Evolutionary conservation across 192 early-diverging fungal species (phyloP).

Genomic region (Coemansia sp.): DNA sequence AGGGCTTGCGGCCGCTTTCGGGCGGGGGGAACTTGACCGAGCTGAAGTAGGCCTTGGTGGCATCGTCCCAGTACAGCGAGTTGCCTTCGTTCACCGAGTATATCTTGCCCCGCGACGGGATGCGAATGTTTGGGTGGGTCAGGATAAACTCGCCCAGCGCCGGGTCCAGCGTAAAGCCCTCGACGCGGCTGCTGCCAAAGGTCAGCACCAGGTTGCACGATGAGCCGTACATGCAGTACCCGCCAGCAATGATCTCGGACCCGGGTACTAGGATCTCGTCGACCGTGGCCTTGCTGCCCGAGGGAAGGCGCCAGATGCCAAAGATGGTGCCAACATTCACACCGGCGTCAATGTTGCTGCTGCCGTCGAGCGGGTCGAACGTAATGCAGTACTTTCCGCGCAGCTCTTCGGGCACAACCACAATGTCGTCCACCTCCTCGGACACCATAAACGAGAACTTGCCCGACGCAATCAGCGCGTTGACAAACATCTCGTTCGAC

Average conservation of each 20-base stretch:
- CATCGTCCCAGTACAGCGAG: conserved; percentile 83
- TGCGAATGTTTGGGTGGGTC: conserved; percentile 85
- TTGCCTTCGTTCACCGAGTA: conserved; percentile 99
- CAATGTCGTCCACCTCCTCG: conserved; percentile 94
- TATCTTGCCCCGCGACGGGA: conserved; percentile 85
- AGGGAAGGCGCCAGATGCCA: conserved; percentile 86
- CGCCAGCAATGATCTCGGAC: conserved; percentile 85
- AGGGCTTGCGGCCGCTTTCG: conserved; percentile 73
- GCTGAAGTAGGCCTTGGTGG: conserved; percentile 86
- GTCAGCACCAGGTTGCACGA: conserved; percentile 79
- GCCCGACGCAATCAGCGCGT: conserved; percentile 83
- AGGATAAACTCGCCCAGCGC: conserved; percentile 97
- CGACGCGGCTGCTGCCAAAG: conserved; percentile 73
- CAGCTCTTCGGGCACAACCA: conserved; percentile 75
- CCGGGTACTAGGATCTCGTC: conserved; percentile 88
- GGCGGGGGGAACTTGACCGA: conserved; percentile 79
- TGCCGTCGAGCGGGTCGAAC: conserved; percentile 97
- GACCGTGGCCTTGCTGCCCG: conserved; percentile 52
- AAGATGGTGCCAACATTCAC: conserved; percentile 99
- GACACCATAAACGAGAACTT: conserved; percentile 94
- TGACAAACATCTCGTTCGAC: conserved; percentile 98
- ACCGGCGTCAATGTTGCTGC: conserved; percentile 98
- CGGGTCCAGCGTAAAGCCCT: conserved; percentile 96
- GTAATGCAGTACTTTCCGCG: conserved; percentile 91
- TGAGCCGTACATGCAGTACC: conserved; percentile 98